phyloP scores from a whole-genome alignment of 306 rosid species.

The Astragalus glycyphyllos region DNA sequence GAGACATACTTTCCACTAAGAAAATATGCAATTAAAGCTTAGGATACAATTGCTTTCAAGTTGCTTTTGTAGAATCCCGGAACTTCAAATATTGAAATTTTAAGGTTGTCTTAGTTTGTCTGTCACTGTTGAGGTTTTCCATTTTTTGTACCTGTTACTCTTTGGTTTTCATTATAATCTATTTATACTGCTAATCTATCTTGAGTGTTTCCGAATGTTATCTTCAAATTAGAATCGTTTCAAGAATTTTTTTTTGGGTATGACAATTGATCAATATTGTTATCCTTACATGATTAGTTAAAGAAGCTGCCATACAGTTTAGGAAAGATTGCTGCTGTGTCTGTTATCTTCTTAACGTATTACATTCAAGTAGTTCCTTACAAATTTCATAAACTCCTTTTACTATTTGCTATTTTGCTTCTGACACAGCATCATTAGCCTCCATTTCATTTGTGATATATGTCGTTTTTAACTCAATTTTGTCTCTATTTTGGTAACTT shows the following conservation, averaged over 20 bases:
- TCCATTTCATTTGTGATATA: no score
- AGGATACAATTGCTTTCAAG: constrained; percentile 45
- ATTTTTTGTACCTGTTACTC: constrained; percentile 5
- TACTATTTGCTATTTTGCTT: background rate
- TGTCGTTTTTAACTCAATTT: no score
- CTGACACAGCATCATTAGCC: no score
- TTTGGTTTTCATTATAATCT: background rate
- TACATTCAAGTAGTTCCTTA: background rate
- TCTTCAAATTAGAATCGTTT: constrained; percentile 23
- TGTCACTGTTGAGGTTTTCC: background rate
- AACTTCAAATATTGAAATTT: constrained; percentile 20
- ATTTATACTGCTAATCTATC: background rate
- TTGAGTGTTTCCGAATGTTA: background rate
- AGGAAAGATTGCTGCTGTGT: background rate
- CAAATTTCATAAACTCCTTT: background rate
- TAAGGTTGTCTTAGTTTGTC: background rate
- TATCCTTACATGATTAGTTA: background rate
- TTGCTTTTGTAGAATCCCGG: constrained; percentile 2
- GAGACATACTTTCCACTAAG: constrained; percentile 79
- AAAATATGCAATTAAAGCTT: constrained; percentile 91
- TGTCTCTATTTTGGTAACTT: no score
- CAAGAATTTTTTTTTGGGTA: background rate
- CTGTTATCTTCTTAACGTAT: background rate
- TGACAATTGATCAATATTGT: background rate
- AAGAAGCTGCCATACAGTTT: background rate